These are phyloP conservation scores for Rhodotorula sp. DNA, from an alignment of 1,284 basidiomycete species.

Conservation along the genomic window DNA sequence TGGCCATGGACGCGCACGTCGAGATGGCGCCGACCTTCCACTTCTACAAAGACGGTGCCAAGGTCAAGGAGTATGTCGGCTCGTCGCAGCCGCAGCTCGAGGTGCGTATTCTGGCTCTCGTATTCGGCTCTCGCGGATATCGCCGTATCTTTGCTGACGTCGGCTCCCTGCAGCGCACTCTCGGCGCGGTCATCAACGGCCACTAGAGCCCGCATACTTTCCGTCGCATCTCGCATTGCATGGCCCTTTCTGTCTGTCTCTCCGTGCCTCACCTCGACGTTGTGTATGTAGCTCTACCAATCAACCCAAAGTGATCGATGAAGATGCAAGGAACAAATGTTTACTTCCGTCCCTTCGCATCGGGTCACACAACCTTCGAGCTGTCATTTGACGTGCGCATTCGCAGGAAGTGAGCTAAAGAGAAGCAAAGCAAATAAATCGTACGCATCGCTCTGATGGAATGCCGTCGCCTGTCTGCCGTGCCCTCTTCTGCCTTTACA, in stretches of 20 bases:
- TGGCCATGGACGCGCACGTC: conserved; percentile 36
- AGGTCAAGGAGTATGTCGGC: conserved; percentile 38
- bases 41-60: conserved; percentile 33
- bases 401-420: too few species aligned
- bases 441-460: too few species aligned
- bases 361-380: too few species aligned
- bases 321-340: background rate
- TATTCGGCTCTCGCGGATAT: background rate
- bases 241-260: background rate
- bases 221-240: background rate
- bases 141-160: background rate
- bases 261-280: too few species aligned
- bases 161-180: background rate
- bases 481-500: too few species aligned
- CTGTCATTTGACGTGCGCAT: too few species aligned
- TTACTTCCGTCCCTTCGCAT: too few species aligned
- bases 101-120: conserved; percentile 5
- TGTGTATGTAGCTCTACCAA: background rate
- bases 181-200: background rate
- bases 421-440: too few species aligned
- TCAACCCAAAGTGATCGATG: background rate
- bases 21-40: conserved; percentile 30
- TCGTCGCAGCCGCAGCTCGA: conserved; percentile 32
- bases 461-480: too few species aligned
- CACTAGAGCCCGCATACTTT: background rate